Evolutionary conservation across 768 basidiomycete species (phyloP), one percentile per base, ranked within the genome.

Genomic region (Cystobasidium ongulense): DNA sequence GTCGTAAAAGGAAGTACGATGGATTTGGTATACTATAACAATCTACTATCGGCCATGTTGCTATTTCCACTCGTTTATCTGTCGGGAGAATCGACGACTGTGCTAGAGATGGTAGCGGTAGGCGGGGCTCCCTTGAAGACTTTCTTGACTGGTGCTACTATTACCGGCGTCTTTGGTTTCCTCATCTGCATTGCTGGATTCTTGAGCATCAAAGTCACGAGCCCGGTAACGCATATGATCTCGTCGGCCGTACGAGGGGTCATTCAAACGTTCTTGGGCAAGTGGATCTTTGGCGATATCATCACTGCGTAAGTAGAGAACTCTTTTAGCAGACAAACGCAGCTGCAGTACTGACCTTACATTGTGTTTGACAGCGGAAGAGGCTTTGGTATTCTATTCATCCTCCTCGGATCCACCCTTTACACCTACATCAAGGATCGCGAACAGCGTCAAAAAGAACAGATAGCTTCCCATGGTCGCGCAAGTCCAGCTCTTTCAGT

Each of bases 221-320:
- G 92, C 0, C 94, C 94, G 17, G 92, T 97, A 80, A 94, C 94
- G 1, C 94, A 98, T 81, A 98, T 97, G 94, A 84, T 96, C 31
- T 94, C 92, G 1, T 75, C 75, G 29, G 94, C 95, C 23, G 91
- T 95, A 2, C 89, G 94, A 67, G 93, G 95, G 21, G 94, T 97
- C 31, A 88, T 92, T 0, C 91, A 89, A n/a, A 91, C 92, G 3
- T 80, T 94, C 54, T 84, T 96, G 17, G 91, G 88, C 27, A 84
- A 89, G 80, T 89, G 86, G 86, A 76, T 91, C 23, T 96, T 96
- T 82, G 80, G 83, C 31, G 94, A 98, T 62, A 80, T 90, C 73
- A 59, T 74, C 13, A 75, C 71, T 33, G 65, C 46, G 65, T 67
- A 43, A 64, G 86, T 97, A 76, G 89, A 81, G 80, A 89, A 85